Percentiles rank a stretch among this genome's conserved stretches.
Evolutionary conservation across 169 alveolate species (phyloP).

Genomic region (Eimeria necatrix): DNA sequence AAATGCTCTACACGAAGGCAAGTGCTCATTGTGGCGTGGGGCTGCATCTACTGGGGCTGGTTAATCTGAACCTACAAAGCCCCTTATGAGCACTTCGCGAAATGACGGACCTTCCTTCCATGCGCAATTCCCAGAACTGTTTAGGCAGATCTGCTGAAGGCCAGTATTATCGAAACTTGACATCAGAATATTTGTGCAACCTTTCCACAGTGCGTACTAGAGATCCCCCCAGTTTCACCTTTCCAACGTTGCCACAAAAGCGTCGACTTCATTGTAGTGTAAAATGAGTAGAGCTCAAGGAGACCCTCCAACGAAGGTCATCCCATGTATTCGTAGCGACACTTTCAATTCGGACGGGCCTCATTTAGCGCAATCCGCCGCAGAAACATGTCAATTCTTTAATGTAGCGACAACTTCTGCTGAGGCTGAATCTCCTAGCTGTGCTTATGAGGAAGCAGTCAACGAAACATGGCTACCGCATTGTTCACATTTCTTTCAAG

Average conservation of each 20-base stretch:
- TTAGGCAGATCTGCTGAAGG: too few species aligned
- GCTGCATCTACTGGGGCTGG: constrained; percentile 55
- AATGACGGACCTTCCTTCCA: too few species aligned
- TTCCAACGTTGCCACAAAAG: background rate
- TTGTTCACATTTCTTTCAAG: background rate
- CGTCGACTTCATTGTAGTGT: background rate
- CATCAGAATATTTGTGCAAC: too few species aligned
- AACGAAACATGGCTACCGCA: background rate
- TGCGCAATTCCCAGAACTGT: too few species aligned
- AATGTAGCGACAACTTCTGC: background rate
- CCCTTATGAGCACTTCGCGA: background rate
- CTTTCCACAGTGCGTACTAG: too few species aligned
- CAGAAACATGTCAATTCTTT: background rate
- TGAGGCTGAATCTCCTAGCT: background rate
- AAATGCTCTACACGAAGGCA: too few species aligned
- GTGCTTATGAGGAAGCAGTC: too few species aligned
- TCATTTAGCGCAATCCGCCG: background rate
- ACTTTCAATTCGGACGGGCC: background rate
- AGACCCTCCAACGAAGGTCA: background rate
- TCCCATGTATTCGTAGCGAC: background rate
- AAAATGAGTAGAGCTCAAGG: background rate
- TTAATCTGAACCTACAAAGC: background rate
- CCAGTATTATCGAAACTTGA: too few species aligned
- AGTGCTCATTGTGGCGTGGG: background rate
- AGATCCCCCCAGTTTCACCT: too few species aligned